phyloP scores from a whole-genome alignment of 257 asterid genomes.

The Cinchona pubescens region DNA sequence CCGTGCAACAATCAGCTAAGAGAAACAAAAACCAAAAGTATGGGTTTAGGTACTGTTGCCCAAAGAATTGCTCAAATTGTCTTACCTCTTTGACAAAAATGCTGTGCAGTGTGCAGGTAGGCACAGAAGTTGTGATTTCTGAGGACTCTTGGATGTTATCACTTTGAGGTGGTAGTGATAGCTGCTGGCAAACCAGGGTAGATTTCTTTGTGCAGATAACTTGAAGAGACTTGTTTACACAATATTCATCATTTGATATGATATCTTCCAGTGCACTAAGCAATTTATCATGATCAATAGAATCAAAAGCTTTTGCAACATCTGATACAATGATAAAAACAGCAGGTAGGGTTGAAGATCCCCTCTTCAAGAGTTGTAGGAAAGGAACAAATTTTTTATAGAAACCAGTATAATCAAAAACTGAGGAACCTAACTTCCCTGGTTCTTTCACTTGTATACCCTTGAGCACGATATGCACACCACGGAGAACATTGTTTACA shows the following conservation, averaged over 20 bases:
- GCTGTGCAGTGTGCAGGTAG: conserved; percentile 33
- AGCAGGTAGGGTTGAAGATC: conserved; percentile 41
- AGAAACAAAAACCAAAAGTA: conserved; percentile 4
- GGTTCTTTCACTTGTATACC: conserved; percentile 49
- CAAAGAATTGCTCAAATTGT: conserved; percentile 4
- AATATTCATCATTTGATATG: conserved; percentile 49
- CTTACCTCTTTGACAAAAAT: conserved; percentile 74
- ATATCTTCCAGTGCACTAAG: conserved; percentile 64
- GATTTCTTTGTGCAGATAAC: conserved; percentile 48
- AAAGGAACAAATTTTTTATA: conserved; percentile 66
- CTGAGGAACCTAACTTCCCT: conserved; percentile 80
- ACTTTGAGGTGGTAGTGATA: conserved; percentile 31
- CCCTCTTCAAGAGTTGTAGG: conserved; percentile 42
- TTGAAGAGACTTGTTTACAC: conserved; percentile 46
- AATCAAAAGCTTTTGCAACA: conserved; percentile 82
- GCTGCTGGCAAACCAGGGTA: conserved; percentile 46
- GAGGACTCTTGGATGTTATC: conserved; percentile 27
- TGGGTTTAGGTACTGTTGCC: not conserved
- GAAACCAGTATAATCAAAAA: conserved; percentile 76
- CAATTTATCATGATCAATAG: conserved; percentile 69
- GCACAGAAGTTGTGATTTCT: conserved; percentile 27
- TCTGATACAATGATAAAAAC: conserved; percentile 72
- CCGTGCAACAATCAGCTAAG: not conserved
- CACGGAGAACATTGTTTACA: conserved; percentile 65
- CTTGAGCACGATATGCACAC: conserved; percentile 62